Conservation (phyloP, 805 yeast genomes). For the Saccharomycopsis schoenii region DNA sequence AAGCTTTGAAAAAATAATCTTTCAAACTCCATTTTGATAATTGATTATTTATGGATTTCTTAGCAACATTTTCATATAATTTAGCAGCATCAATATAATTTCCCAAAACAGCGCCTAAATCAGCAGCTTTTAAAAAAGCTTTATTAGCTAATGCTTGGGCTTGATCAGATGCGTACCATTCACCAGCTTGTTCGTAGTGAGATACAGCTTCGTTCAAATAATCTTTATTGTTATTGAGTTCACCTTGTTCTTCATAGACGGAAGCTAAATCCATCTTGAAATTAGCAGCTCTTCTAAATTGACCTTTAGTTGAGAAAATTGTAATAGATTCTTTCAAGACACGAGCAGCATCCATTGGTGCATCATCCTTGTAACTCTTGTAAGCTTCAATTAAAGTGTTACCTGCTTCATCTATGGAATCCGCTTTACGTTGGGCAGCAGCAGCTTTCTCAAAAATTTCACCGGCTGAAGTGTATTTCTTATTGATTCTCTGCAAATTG, state of each 20-base stretch:
- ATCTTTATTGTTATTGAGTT: slow-evolving; percentile 35
- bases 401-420: slow-evolving; percentile 82
- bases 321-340: slow-evolving; percentile 69
- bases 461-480: slow-evolving; percentile 70
- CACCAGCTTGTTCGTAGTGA: slow-evolving; percentile 88
- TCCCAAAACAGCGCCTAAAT: slow-evolving; percentile 68
- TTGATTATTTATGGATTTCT: slow-evolving; percentile 61
- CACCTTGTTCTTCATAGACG: slow-evolving; percentile 50
- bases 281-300: slow-evolving; percentile 89
- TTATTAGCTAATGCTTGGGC: slow-evolving; percentile 87
- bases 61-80: slow-evolving; percentile 68
- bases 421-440: slow-evolving; percentile 61
- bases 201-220: slow-evolving; percentile 61
- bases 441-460: slow-evolving; percentile 81
- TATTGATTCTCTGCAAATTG: slow-evolving; percentile 71
- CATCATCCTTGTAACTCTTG: slow-evolving; percentile 69
- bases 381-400: slow-evolving; percentile 83
- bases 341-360: slow-evolving; percentile 68
- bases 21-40: slow-evolving; percentile 85
- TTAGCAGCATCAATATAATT: slow-evolving; percentile 68
- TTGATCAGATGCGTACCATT: slow-evolving; percentile 89
- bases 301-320: slow-evolving; percentile 82
- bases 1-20: slow-evolving; percentile 80
- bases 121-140: slow-evolving; percentile 83
- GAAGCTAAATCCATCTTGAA: slow-evolving; percentile 87